A percentile compares a stretch with the other conserved stretches of the same genome.
phyloP scores from a whole-genome alignment of 331 rosid species.

The Acacia concinna region DNA sequence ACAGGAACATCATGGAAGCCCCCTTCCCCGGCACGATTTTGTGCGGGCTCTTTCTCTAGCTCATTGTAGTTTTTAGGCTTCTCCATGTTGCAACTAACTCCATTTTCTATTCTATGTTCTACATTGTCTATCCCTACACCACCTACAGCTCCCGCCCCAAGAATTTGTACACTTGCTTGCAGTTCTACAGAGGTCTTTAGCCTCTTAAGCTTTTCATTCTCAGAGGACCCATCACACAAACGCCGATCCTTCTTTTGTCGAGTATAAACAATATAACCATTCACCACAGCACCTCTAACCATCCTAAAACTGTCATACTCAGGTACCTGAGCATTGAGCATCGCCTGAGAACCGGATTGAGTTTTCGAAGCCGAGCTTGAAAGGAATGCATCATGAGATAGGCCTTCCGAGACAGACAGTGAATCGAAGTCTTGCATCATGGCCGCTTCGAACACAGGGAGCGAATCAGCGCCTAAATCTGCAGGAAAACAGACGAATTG shows the following conservation, averaged over 20 bases:
- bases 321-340: slow-evolving; percentile 30
- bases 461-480: slow-evolving; percentile 37
- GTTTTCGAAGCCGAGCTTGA: slow-evolving; percentile 33
- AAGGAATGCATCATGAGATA: slow-evolving; percentile 31
- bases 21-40: slow-evolving; percentile 21
- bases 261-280: slow-evolving; percentile 80
- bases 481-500: neutral
- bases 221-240: slow-evolving; percentile 29
- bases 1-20: slow-evolving; percentile 36
- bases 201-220: slow-evolving; percentile 33
- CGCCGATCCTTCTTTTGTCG: slow-evolving; percentile 52
- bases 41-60: slow-evolving; percentile 9
- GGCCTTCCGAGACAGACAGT: slow-evolving; percentile 34
- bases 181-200: slow-evolving; percentile 9
- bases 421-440: slow-evolving; percentile 53
- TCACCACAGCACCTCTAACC: slow-evolving; percentile 53
- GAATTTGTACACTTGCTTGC: slow-evolving; percentile 18
- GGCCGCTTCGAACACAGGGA: slow-evolving; percentile 5
- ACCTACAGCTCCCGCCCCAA: neutral
- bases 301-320: slow-evolving; percentile 37
- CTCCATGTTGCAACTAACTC: slow-evolving; percentile 7
- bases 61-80: slow-evolving; percentile 10
- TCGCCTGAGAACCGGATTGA: slow-evolving; percentile 30
- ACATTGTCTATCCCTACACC: slow-evolving; percentile 31
- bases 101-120: slow-evolving; percentile 1